phyloP scores from a whole-genome alignment of 148 eudicot genomes.

The Rhododendron simsii region DNA sequence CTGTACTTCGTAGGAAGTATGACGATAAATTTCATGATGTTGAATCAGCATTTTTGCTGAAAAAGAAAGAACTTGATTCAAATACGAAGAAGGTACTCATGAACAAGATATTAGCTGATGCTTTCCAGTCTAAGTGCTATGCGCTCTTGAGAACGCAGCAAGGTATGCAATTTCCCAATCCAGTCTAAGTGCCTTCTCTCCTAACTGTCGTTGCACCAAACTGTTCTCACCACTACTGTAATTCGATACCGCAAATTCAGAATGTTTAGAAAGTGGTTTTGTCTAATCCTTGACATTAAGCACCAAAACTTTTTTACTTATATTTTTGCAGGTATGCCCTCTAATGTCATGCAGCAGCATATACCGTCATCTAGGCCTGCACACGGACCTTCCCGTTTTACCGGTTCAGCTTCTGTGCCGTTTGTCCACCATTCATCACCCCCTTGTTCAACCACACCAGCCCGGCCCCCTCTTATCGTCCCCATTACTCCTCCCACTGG shows the following conservation, averaged over 20 bases:
- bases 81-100: slow-evolving; percentile 42
- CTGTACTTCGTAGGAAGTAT: slow-evolving; percentile 53
- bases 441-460: slow-evolving; percentile 20
- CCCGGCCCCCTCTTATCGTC: slow-evolving; percentile 29
- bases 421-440: slow-evolving; percentile 24
- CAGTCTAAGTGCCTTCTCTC: background rate
- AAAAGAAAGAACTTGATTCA: slow-evolving; percentile 53
- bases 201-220: background rate
- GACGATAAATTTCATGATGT: slow-evolving; percentile 47
- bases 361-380: slow-evolving; percentile 17
- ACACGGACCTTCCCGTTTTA: slow-evolving; percentile 17
- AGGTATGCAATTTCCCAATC: slow-evolving; percentile 31
- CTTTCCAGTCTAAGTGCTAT: slow-evolving; percentile 57
- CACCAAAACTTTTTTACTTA: background rate
- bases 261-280: background rate
- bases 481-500: slow-evolving; percentile 30
- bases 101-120: slow-evolving; percentile 70
- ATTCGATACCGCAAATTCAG: background rate
- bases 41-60: slow-evolving; percentile 43
- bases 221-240: background rate
- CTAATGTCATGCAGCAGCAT: slow-evolving; percentile 34
- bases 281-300: background rate
- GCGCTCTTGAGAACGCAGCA: slow-evolving; percentile 40
- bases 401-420: slow-evolving; percentile 20
- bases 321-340: slow-evolving; percentile 33